Conservation (phyloP, 2,329 filamentous ascomycete species). For the Delphinella strobiligena region DNA sequence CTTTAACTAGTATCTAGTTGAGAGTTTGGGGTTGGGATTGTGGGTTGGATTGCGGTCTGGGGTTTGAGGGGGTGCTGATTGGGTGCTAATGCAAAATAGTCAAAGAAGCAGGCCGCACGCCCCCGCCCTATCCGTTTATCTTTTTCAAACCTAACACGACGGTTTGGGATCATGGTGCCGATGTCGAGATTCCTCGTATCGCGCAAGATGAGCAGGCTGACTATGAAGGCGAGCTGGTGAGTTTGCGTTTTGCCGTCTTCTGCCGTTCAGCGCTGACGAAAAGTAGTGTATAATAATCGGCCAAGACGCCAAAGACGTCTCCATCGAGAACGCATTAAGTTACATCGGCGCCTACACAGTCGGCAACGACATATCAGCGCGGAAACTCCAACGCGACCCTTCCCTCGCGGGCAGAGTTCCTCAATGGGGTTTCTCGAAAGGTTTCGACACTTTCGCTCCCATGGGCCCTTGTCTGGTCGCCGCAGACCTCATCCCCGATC, state of each 20-base stretch:
- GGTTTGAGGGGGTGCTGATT: too few relatives aligned
- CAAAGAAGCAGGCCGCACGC: conserved; percentile 46
- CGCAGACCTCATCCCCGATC: conserved; percentile 30
- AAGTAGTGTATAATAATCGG: conserved; percentile 39
- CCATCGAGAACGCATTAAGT: conserved; percentile 29
- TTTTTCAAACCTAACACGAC: conserved; percentile 64
- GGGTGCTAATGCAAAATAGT: too few relatives aligned
- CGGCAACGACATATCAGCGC: conserved; percentile 44
- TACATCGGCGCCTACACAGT: conserved; percentile 43
- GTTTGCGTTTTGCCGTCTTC: too few relatives aligned
- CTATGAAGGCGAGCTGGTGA: conserved; percentile 1
- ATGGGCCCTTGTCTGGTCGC: conserved; percentile 40
- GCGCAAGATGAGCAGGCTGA: conserved; percentile 52
- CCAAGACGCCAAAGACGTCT: conserved; percentile 39
- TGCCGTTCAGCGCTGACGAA: too few relatives aligned
- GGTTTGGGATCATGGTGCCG: conserved; percentile 50
- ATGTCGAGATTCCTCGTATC: conserved; percentile 52
- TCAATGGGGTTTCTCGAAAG: conserved; percentile 46
- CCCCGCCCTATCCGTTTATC: conserved; percentile 59
- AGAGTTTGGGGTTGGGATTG: too few relatives aligned
- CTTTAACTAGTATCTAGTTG: too few relatives aligned
- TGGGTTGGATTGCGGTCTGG: too few relatives aligned
- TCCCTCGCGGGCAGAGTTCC: conserved; percentile 38
- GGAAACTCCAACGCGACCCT: conserved; percentile 41
- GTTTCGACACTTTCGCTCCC: conserved; percentile 45